Evolutionary conservation across 2,329 filamentous ascomycete genomes (phyloP), one percentile per base, ranked within the genome.

Genomic region (Phialophora verrucosa): DNA sequence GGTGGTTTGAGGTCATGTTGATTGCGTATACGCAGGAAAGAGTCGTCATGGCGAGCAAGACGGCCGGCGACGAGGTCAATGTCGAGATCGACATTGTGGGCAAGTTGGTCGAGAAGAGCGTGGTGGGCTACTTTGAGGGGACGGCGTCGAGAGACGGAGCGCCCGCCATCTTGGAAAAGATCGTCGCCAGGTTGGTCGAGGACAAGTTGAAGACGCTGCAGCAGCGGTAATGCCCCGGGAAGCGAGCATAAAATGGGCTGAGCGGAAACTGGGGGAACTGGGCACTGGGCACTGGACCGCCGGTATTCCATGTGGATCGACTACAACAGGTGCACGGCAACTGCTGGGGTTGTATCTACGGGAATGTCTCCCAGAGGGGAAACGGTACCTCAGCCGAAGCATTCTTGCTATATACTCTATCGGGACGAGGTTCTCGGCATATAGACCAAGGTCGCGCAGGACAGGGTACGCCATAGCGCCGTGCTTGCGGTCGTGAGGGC

Each of bases 21-120:
- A 97, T 99, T 77, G 87, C 91, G 8, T 99, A 99, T 79, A 97
- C 95, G 11, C 95, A 98, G 82, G 92, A 94, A 79, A 91, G 91
- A 78, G 89, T 99, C 17, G 90, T 96, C 17, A 88, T 92, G 69
- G 91, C 91, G 2, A 83, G 82, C 60, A 97, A 97, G 85, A 83
- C 86, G 78, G 80, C 85, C 32, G 93, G 93, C 2, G 92, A 96
- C 5, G 86, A 88, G 58, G 91, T 97, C 68, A 97, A 97, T 75
- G 87, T 97, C 42, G 93, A 97, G 83, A 94, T 97, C 62, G 93
- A 97, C 76, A 92, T 96, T 82, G 87, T 90, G 5, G 88, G 88
- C 10, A 85, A 85, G 73, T 83, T 85, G 69, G 83, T 85, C 17
- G 83, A 85, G 78, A 97, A 97, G 87, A 94, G 91, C 69, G 88